Percentiles rank a stretch among this genome's conserved stretches.
phyloP scores from a whole-genome alignment of 768 basidiomycete species.

The Scleroderma bovista region DNA sequence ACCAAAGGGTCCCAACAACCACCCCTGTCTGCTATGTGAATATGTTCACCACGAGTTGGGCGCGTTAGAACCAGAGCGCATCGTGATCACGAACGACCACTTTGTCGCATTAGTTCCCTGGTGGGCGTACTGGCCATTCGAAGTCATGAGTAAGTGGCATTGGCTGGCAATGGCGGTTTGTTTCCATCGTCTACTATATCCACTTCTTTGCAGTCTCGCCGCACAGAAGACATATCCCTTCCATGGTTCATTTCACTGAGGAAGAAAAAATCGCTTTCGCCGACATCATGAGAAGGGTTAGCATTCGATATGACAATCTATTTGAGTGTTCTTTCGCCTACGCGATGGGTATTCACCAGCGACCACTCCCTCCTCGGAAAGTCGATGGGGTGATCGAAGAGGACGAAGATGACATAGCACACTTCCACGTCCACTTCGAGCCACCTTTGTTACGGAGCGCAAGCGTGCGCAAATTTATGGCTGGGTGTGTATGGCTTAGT shows the following conservation, averaged over 20 bases:
- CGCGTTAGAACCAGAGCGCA: conserved; percentile 39
- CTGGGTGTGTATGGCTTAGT: conserved; percentile 56
- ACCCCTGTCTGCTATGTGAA: conserved; percentile 72
- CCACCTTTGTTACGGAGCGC: conserved; percentile 82
- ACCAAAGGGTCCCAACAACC: conserved; percentile 51
- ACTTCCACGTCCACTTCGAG: conserved; percentile 82
- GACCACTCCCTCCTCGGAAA: conserved; percentile 46
- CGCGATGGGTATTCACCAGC: conserved; percentile 92
- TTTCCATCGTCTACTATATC: conserved; percentile 1
- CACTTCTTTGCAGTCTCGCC: conserved; percentile 52
- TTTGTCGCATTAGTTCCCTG: conserved; percentile 88
- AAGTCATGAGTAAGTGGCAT: conserved; percentile 53
- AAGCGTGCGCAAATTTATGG: conserved; percentile 81
- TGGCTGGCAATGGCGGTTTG: background rate
- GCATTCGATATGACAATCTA: conserved; percentile 70
- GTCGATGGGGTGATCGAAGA: conserved; percentile 23
- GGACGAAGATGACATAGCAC: conserved; percentile 54
- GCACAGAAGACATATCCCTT: conserved; percentile 71
- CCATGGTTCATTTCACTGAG: conserved; percentile 51
- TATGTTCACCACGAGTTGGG: conserved; percentile 65
- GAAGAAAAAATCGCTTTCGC: conserved; percentile 66
- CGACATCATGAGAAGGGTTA: conserved; percentile 55
- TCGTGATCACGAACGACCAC: conserved; percentile 66
- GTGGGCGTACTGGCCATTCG: conserved; percentile 96
- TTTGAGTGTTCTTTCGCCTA: conserved; percentile 88